phyloP scores from a whole-genome alignment of 1,284 basidiomycete genomes.

The Chondrostereum purpureum region DNA sequence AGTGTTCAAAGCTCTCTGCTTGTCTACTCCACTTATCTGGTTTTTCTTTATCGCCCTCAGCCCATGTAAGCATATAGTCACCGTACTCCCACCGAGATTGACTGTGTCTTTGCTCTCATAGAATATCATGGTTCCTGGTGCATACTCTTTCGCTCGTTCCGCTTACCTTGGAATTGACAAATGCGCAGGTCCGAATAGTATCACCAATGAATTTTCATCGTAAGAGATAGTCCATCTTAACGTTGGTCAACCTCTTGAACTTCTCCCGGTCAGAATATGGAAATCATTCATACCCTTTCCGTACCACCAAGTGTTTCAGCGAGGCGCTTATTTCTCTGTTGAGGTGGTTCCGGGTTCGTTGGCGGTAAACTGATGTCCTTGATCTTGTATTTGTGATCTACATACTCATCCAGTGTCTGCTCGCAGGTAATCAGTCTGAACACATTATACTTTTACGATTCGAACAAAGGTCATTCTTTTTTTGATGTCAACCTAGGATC shows the following conservation, averaged over 20 bases:
- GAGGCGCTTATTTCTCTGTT: conserved; percentile 79
- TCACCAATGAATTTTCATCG: conserved; percentile 73
- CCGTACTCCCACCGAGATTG: no score
- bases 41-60: no score
- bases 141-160: conserved; percentile 13
- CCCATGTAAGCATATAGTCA: no score
- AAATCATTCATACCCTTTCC: conserved; percentile 77
- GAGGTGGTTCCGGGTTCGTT: conserved; percentile 77
- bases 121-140: conserved; percentile 66
- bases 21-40: conserved; percentile 12
- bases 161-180: conserved; percentile 24
- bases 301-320: conserved; percentile 74
- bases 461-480: conserved; percentile 70
- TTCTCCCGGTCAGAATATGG: conserved; percentile 63
- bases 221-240: conserved; percentile 27
- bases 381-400: background rate
- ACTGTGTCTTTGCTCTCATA: no score
- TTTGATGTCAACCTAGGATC: background rate
- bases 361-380: conserved; percentile 41
- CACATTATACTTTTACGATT: conserved; percentile 90
- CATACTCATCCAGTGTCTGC: background rate
- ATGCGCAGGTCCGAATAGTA: conserved; percentile 64
- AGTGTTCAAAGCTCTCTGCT: conserved; percentile 25
- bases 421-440: conserved; percentile 65
- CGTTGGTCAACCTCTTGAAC: background rate